Conservation (phyloP, 345 rosid species). For the Gossypium sturtianum region DNA sequence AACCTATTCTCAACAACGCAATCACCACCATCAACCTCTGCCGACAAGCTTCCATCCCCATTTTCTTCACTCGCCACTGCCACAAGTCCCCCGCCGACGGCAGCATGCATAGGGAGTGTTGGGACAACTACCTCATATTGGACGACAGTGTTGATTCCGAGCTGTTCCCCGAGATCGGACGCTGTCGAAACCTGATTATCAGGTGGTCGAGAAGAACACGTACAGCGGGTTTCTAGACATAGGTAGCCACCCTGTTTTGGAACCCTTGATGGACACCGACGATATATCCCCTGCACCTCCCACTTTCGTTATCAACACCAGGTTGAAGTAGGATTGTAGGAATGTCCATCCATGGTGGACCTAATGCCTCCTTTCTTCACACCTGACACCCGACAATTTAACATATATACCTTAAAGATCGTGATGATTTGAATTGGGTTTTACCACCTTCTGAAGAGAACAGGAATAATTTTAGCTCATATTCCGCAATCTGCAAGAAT, state of each 20-base stretch:
- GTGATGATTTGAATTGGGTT: background rate
- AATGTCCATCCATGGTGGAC: conserved; percentile 53
- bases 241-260: conserved; percentile 25
- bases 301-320: conserved; percentile 36
- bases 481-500: conserved; percentile 45
- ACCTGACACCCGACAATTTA: conserved; percentile 19
- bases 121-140: conserved; percentile 44
- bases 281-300: conserved; percentile 28
- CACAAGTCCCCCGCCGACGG: conserved; percentile 46
- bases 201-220: conserved; percentile 63
- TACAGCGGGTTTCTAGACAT: conserved; percentile 57
- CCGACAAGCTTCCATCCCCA: conserved; percentile 57
- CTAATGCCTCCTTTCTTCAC: conserved; percentile 59
- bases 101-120: conserved; percentile 70
- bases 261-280: conserved; percentile 27
- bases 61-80: conserved; percentile 75
- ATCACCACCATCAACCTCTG: conserved; percentile 53
- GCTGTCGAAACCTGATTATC: conserved; percentile 19
- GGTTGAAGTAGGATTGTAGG: conserved; percentile 57
- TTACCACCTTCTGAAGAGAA: conserved; percentile 43
- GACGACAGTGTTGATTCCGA: conserved; percentile 55
- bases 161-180: conserved; percentile 41
- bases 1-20: conserved; percentile 45
- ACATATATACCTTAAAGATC: background rate
- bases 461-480: conserved; percentile 54